Conservation (phyloP, 2,329 filamentous ascomycete species). For the Periconia digitata region DNA sequence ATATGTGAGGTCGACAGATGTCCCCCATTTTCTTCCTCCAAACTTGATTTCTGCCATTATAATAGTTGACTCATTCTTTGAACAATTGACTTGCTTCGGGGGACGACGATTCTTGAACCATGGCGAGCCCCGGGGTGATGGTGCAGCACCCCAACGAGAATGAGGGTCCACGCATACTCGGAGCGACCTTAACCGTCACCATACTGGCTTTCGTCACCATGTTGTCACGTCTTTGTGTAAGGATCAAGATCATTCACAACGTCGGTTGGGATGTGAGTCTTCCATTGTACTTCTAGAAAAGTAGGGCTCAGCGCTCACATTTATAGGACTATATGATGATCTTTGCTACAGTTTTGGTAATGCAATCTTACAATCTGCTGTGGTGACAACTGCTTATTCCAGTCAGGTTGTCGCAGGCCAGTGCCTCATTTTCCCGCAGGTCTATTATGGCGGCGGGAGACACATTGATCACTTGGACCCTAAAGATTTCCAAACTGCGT, state of each 20-base stretch:
- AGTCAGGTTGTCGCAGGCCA: constrained; percentile 43
- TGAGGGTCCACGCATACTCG: constrained; percentile 44
- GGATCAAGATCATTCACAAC: constrained; percentile 52
- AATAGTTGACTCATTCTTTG: neutral
- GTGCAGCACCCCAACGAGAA: constrained; percentile 32
- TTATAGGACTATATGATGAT: constrained; percentile 48
- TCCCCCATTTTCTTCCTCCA: neutral
- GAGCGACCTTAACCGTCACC: constrained; percentile 45
- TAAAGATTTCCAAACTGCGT: constrained; percentile 36
- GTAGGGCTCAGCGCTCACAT: constrained; percentile 10
- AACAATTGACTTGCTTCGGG: neutral
- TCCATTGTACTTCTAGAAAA: neutral
- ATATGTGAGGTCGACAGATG: neutral
- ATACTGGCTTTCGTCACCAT: constrained; percentile 45
- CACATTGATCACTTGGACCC: constrained; percentile 49
- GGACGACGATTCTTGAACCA: neutral
- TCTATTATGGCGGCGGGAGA: constrained; percentile 49
- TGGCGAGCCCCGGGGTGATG: neutral
- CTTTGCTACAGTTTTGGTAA: constrained; percentile 41
- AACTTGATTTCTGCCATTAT: neutral
- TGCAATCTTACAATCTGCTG: neutral
- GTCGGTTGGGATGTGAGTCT: constrained; percentile 51
- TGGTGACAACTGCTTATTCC: constrained; percentile 7
- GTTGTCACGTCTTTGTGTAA: constrained; percentile 50
- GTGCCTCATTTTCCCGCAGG: constrained; percentile 45